These are phyloP conservation scores for Nosema muscidifuracis DNA, from an alignment of 371 early-diverging fungal genomes.

Conservation along the genomic window DNA sequence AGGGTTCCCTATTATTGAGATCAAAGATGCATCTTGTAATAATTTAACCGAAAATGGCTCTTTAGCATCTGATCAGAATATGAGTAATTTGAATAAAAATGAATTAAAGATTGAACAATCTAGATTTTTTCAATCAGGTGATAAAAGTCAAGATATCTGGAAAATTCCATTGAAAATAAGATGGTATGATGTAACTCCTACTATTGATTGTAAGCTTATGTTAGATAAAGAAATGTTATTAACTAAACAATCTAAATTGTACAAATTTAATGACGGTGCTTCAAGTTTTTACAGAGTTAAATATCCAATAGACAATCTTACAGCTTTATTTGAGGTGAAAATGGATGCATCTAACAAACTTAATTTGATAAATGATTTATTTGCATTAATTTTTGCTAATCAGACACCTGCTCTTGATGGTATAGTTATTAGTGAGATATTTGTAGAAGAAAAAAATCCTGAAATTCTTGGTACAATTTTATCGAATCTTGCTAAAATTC, in stretches of 20 bases:
- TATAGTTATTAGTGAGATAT: background rate
- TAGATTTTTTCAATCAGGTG: slow-evolving; percentile 71
- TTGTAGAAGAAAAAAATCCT: background rate
- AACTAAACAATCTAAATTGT: slow-evolving; percentile 45
- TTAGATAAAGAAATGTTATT: background rate
- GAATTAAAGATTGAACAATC: slow-evolving; percentile 61
- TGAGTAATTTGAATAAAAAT: no score
- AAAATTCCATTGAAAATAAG: slow-evolving; percentile 63
- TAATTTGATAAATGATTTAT: slow-evolving; percentile 27
- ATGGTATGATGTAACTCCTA: slow-evolving; percentile 69
- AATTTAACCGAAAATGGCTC: background rate
- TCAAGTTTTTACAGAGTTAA: slow-evolving; percentile 68
- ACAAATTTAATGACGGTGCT: slow-evolving; percentile 67
- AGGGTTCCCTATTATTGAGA: slow-evolving; percentile 65
- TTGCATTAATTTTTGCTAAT: slow-evolving; percentile 9
- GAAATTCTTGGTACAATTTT: slow-evolving; percentile 3
- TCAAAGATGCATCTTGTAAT: slow-evolving; percentile 56
- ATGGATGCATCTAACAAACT: slow-evolving; percentile 3
- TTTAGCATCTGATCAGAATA: background rate
- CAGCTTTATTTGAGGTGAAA: background rate
- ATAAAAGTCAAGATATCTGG: slow-evolving; percentile 60
- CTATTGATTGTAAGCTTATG: slow-evolving; percentile 52
- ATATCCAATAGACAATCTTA: slow-evolving; percentile 63
- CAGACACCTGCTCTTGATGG: background rate
- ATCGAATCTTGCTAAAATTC: background rate